phyloP scores from a whole-genome alignment of 164 flowering plant species.

The Vitis vinifera region DNA sequence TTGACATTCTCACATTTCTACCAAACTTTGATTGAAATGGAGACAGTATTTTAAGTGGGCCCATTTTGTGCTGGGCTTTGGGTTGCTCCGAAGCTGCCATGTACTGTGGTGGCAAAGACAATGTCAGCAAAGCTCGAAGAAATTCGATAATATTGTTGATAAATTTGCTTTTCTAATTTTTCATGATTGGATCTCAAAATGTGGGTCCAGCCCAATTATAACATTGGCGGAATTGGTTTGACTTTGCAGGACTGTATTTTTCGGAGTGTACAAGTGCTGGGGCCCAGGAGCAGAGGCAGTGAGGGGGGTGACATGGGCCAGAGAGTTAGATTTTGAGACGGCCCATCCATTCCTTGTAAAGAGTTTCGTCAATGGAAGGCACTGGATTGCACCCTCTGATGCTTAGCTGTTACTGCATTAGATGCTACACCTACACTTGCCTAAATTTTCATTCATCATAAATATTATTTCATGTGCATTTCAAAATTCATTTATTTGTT shows the following conservation, averaged over 20 bases:
- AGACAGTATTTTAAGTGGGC: not conserved
- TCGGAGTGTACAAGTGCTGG: constrained; percentile 86
- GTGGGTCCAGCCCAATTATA: not conserved
- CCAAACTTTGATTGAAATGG: not conserved
- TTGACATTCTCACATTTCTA: too few relatives aligned
- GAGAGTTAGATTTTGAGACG: constrained; percentile 65
- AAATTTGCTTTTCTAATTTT: not conserved
- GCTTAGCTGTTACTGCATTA: constrained; percentile 26
- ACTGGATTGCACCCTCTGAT: constrained; percentile 83
- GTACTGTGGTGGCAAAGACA: not conserved
- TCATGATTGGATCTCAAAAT: not conserved
- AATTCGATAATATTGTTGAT: too few relatives aligned
- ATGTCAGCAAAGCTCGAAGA: too few relatives aligned
- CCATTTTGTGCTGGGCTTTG: too few relatives aligned
- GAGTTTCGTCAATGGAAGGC: constrained; percentile 93
- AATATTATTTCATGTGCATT: not conserved
- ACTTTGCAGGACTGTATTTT: constrained; percentile 64
- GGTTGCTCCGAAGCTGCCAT: not conserved
- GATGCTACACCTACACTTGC: too few relatives aligned
- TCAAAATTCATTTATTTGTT: not conserved
- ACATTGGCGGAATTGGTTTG: not conserved
- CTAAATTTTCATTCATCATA: too few relatives aligned
- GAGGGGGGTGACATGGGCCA: constrained; percentile 70
- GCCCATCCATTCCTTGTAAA: constrained; percentile 79
- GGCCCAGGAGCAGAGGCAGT: constrained; percentile 81